Conservation (phyloP, 2,329 filamentous ascomycete species). For the Colletotrichum paranaense region DNA sequence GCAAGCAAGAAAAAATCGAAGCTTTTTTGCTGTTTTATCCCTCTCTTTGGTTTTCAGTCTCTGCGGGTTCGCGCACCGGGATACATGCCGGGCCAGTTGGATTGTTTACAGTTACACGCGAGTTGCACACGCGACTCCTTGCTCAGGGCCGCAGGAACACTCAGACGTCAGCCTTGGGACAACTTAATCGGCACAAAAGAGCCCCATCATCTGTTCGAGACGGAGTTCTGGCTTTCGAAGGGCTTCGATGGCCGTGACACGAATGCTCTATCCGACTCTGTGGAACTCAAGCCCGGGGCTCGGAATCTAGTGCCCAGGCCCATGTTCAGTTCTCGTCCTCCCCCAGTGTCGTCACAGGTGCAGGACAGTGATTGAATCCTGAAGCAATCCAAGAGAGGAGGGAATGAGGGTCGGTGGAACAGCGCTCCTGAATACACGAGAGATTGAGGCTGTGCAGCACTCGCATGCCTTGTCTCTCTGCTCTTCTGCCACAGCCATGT, state of each 20-base stretch:
- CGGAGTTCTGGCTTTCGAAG: background rate
- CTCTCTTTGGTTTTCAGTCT: background rate
- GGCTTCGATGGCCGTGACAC: background rate
- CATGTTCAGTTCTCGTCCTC: background rate
- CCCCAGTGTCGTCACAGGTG: constrained; percentile 1
- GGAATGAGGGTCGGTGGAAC: constrained; percentile 21
- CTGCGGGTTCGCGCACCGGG: background rate
- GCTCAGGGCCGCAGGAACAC: background rate
- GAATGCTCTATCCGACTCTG: constrained; percentile 5
- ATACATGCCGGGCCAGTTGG: background rate
- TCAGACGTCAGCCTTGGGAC: background rate
- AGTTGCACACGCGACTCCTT: constrained; percentile 1
- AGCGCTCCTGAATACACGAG: constrained; percentile 13
- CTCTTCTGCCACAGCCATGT: background rate
- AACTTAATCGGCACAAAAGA: background rate
- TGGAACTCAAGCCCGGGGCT: background rate
- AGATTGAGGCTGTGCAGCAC: constrained; percentile 24
- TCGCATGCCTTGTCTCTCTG: constrained; percentile 2
- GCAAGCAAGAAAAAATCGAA: background rate
- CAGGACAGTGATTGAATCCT: constrained; percentile 8
- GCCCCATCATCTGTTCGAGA: background rate
- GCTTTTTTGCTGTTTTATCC: constrained; percentile 1
- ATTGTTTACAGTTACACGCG: background rate
- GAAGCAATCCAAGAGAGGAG: background rate
- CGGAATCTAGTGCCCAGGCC: background rate